A percentile compares a stretch with the other conserved stretches of the same genome.
Evolutionary conservation across 1,284 basidiomycete genomes (phyloP).

Genomic region (Amylostereum chailletii): DNA sequence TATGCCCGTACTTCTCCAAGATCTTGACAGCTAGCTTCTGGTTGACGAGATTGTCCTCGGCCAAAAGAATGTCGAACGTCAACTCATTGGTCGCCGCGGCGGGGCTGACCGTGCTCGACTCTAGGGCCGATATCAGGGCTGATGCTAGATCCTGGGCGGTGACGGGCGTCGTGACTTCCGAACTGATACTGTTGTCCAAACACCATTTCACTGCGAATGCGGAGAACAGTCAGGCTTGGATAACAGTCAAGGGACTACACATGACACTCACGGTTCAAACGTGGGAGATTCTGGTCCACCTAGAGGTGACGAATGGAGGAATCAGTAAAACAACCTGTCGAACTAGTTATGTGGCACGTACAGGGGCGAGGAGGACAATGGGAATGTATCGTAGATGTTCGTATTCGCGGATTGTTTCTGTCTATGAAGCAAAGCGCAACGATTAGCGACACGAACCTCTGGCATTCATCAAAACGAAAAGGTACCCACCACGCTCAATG

Average conservation of each 20-base stretch:
- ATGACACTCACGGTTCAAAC: conserved; percentile 59
- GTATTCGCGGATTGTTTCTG: conserved; percentile 82
- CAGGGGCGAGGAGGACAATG: conserved; percentile 85
- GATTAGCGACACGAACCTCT: too few relatives aligned
- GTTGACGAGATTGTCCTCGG: conserved; percentile 97
- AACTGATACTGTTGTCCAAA: conserved; percentile 84
- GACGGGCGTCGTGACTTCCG: conserved; percentile 88
- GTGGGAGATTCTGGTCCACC: conserved; percentile 42
- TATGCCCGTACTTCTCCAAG: conserved; percentile 93
- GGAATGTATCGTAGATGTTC: conserved; percentile 97
- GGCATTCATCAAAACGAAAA: conserved; percentile 1
- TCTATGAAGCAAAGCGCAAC: conserved; percentile 32
- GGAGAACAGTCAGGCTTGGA: not conserved
- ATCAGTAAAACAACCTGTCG: conserved; percentile 20
- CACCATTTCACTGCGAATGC: conserved; percentile 75
- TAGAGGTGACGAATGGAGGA: not conserved
- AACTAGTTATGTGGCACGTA: too few relatives aligned
- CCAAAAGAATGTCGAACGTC: conserved; percentile 89
- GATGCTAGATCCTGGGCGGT: conserved; percentile 85
- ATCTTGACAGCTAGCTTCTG: conserved; percentile 97
- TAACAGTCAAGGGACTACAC: conserved; percentile 8
- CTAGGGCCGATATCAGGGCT: conserved; percentile 89
- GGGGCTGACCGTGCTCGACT: conserved; percentile 84
- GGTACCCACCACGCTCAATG: conserved; percentile 66
- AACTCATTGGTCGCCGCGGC: conserved; percentile 76